These are phyloP conservation scores for Neurospora tetraspora DNA, from an alignment of 495 filamentous ascomycete genomes.

Conservation along the genomic window DNA sequence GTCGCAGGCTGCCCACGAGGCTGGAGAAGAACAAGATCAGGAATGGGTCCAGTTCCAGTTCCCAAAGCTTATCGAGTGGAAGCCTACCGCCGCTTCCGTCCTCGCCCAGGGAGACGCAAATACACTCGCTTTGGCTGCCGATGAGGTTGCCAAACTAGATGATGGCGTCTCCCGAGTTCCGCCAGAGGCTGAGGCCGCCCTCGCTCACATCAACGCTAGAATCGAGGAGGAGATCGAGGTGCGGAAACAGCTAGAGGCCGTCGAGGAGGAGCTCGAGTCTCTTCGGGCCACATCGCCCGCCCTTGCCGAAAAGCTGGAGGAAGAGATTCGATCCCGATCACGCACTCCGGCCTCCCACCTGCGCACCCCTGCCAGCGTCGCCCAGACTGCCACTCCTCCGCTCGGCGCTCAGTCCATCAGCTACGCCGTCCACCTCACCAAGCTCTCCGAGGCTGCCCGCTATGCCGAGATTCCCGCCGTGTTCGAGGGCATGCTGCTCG, in stretches of 20 bases:
- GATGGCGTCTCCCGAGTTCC: slow-evolving; percentile 13
- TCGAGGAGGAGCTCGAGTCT: slow-evolving; percentile 34
- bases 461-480: slow-evolving; percentile 81
- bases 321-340: slow-evolving; percentile 29
- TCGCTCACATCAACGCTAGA: slow-evolving; percentile 40
- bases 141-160: slow-evolving; percentile 7
- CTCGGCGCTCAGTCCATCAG: slow-evolving; percentile 49
- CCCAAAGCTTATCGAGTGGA: slow-evolving; percentile 77
- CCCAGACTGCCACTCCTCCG: slow-evolving; percentile 34
- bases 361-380: slow-evolving; percentile 30
- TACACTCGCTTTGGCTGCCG: slow-evolving; percentile 26
- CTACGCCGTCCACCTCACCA: slow-evolving; percentile 65
- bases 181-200: slow-evolving; percentile 29
- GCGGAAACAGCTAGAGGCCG: slow-evolving; percentile 33
- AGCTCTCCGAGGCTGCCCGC: slow-evolving; percentile 54
- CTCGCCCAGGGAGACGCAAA: slow-evolving; percentile 42
- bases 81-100: slow-evolving; percentile 44
- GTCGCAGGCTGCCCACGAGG: slow-evolving; percentile 52
- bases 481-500: slow-evolving; percentile 75
- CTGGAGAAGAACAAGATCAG: slow-evolving; percentile 49
- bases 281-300: slow-evolving; percentile 26
- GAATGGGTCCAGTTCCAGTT: slow-evolving; percentile 91
- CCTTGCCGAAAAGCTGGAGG: slow-evolving; percentile 26
- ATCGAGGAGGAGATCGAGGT: slow-evolving; percentile 39
- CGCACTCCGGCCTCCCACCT: slow-evolving; percentile 28